Base-by-base conservation (phyloP, 2,329 filamentous ascomycete genomes). In the Tolypocladium tropicale region DNA sequence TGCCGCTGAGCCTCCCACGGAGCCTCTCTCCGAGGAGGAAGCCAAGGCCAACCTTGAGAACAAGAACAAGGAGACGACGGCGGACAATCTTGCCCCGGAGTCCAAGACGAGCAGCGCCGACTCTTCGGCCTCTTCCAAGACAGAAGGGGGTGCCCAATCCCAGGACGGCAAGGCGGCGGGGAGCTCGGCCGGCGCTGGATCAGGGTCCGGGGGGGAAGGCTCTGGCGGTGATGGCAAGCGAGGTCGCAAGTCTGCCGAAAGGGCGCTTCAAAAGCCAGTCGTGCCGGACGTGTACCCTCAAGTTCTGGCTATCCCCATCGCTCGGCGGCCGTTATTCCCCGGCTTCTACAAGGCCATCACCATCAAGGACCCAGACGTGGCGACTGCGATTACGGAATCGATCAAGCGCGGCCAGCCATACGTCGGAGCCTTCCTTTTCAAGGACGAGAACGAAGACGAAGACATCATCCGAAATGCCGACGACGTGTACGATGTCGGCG, bases 291-390 rank as follows among this genome's bases (percentile, higher is more conserved):
- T 96, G 48, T 99, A 99, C 70, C 94, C 94, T 4, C 94, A 97
- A 70, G 92, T 99, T 55, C 90, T 99, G 81, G 93, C 93, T 2
- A 95, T 99, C 56, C 94, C 94, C 9, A 96, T 99, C 65, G 89
- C 90, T 32, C 91, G 95, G 70, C 82, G 94, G 54, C 94, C 94
- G 12, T 77, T 99, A 14, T 99, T 97, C 73, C 94, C 94, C 1
- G 94, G 94, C 1, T 99, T 97, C 73, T 99, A 99, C 77, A 99
- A 99, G 74, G 93, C 94, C 11, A 94, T 99, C 63, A 99, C 93
- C 4, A 95, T 99, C 63, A 87, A 90, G 68, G 91, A 99, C 67
- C 89, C 89, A 21, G 89, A 94, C 64, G 94, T 99, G 37, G 88
- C 92, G 16, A 85, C 86, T 41, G 94, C 94, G 25, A 95, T 99